phyloP scores from a whole-genome alignment of 1,139 yeast species.

The Diutina rugosa region DNA sequence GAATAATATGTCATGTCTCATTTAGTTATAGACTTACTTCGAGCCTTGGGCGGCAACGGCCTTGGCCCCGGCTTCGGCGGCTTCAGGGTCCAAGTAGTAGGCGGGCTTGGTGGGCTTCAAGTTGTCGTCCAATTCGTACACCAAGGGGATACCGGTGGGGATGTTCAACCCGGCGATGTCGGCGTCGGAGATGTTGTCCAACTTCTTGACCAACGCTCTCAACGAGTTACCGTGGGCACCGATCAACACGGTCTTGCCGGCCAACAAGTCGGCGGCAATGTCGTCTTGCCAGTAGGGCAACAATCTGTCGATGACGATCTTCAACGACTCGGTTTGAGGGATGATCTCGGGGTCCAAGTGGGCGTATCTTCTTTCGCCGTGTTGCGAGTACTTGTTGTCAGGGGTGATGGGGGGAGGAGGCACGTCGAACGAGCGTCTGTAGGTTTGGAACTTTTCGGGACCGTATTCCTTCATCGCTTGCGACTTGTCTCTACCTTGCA shows the following conservation, averaged over 20 bases:
- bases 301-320: slow-evolving; percentile 91
- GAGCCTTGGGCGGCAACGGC: slow-evolving; percentile 96
- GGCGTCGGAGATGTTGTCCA: slow-evolving; percentile 84
- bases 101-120: slow-evolving; percentile 89
- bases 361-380: slow-evolving; percentile 71
- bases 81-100: slow-evolving; percentile 97
- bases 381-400: slow-evolving; percentile 73
- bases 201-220: slow-evolving; percentile 93
- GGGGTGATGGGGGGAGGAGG: slow-evolving; percentile 90
- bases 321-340: slow-evolving; percentile 92
- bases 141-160: slow-evolving; percentile 98
- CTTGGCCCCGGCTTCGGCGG: slow-evolving; percentile 99
- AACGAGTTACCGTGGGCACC: slow-evolving; percentile 99
- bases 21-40: slow-evolving; percentile 15
- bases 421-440: slow-evolving; percentile 96
- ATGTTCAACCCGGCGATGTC: slow-evolving; percentile 92
- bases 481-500: slow-evolving; percentile 98
- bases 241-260: slow-evolving; percentile 80
- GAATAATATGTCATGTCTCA: neutral
- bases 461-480: slow-evolving; percentile 83
- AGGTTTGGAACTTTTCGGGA: slow-evolving; percentile 84
- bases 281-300: slow-evolving; percentile 97
- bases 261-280: slow-evolving; percentile 73
- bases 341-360: slow-evolving; percentile 74
- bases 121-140: slow-evolving; percentile 81